Evolutionary conservation across 176 grass and related monocot genomes (phyloP).

Genomic region (Tillandsia fasciculata): DNA sequence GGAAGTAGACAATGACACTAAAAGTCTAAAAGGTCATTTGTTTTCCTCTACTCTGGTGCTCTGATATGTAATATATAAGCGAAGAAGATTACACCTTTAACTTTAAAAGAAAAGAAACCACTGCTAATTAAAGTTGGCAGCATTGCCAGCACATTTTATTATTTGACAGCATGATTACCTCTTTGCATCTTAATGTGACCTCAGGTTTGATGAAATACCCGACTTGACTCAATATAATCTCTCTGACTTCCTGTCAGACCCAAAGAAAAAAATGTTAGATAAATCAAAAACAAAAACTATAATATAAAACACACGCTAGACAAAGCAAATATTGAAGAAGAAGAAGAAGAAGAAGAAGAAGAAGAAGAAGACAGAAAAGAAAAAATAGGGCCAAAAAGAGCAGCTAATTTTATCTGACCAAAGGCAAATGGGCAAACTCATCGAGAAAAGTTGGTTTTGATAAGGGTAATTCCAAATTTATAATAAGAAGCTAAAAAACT

Average conservation of each 20-base stretch:
- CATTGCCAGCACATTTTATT: constrained; percentile 7
- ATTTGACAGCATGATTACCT: constrained; percentile 44
- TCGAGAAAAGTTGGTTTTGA: too few relatives aligned
- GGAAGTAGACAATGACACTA: too few relatives aligned
- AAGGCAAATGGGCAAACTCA: too few relatives aligned
- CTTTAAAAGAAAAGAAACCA: not conserved
- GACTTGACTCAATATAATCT: constrained; percentile 74
- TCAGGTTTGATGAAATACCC: constrained; percentile 65
- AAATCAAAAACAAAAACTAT: not conserved
- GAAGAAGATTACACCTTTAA: not conserved
- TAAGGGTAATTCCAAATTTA: too few relatives aligned
- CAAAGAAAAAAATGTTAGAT: constrained; percentile 11
- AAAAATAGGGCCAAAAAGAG: too few relatives aligned
- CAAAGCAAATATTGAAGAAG: not conserved
- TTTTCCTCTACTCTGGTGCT: too few relatives aligned
- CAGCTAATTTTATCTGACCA: too few relatives aligned
- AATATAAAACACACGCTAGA: not conserved
- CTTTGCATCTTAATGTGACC: constrained; percentile 63
- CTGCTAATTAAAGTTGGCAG: not conserved
- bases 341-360: not conserved
- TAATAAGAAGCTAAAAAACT: too few relatives aligned
- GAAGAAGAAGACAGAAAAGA: not conserved
- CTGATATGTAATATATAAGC: not conserved
- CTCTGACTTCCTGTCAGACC: constrained; percentile 61
- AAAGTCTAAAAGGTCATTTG: too few relatives aligned